A percentile compares a stretch with the other conserved stretches of the same genome.
These are phyloP conservation scores for Cercophora samala DNA, from an alignment of 495 filamentous ascomycete species.

Conservation along the genomic window DNA sequence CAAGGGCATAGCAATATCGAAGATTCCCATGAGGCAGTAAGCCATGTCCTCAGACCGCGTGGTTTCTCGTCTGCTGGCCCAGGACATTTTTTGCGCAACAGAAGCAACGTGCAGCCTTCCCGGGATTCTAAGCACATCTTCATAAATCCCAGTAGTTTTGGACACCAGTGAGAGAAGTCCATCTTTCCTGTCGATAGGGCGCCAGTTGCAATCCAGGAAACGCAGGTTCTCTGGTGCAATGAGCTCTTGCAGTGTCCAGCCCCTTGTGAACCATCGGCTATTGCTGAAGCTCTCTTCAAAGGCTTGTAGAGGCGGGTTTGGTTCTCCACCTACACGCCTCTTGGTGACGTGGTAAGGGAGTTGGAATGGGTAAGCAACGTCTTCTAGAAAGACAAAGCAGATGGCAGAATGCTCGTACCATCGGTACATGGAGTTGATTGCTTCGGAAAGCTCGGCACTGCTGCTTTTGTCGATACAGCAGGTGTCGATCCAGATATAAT, in stretches of 20 bases:
- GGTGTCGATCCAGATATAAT: conserved; percentile 40
- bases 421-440: not conserved
- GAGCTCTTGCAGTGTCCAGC: not conserved
- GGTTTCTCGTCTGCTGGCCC: not conserved
- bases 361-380: no score
- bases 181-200: not conserved
- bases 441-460: conserved; percentile 40
- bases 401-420: not conserved
- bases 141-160: not conserved
- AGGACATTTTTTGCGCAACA: no score
- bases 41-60: not conserved
- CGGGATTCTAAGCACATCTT: no score
- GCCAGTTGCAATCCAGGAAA: not conserved
- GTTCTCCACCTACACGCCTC: no score
- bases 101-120: no score
- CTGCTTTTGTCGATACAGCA: conserved; percentile 45
- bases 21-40: not conserved
- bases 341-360: no score
- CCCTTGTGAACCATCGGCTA: not conserved
- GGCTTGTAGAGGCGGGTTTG: no score
- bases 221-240: not conserved
- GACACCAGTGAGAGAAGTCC: not conserved
- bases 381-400: not conserved
- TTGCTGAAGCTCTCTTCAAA: not conserved
- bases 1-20: not conserved